Conservation (phyloP, 179 eudicot genomes). For the Silene noctiflora region DNA sequence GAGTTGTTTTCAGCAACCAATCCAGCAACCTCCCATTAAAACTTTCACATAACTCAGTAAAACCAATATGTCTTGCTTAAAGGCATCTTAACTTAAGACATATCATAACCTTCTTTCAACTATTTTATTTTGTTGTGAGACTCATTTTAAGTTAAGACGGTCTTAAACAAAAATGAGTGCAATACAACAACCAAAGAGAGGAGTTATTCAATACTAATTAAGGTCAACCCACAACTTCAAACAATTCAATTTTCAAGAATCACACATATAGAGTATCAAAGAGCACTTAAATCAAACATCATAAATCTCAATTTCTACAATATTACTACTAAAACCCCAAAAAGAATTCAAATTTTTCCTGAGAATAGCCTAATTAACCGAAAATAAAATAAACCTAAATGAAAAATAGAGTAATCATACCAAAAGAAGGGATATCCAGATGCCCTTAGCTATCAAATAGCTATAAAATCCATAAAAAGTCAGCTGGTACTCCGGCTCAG, state of each 20-base stretch:
- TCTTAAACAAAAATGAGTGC: no score
- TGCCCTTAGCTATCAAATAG: conserved; percentile 21
- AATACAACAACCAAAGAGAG: no score
- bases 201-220: no score
- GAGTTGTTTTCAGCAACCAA: no score
- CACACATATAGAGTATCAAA: neutral
- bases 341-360: neutral
- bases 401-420: conserved; percentile 30
- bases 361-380: conserved; percentile 17
- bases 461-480: conserved; percentile 20
- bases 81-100: no score
- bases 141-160: no score
- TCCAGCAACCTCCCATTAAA: no score
- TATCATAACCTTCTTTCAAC: conserved; percentile 11
- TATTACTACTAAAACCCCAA: conserved; percentile 13
- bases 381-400: neutral
- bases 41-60: no score
- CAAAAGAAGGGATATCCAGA: conserved; percentile 34
- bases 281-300: conserved; percentile 1
- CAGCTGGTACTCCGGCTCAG: no score
- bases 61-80: no score
- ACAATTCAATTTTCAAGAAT: conserved; percentile 12
- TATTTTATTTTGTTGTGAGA: no score
- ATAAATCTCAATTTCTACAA: conserved; percentile 20
- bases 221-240: neutral